Base-by-base conservation (phyloP, 306 rosid genomes). In the Medicago ruthenica region DNA sequence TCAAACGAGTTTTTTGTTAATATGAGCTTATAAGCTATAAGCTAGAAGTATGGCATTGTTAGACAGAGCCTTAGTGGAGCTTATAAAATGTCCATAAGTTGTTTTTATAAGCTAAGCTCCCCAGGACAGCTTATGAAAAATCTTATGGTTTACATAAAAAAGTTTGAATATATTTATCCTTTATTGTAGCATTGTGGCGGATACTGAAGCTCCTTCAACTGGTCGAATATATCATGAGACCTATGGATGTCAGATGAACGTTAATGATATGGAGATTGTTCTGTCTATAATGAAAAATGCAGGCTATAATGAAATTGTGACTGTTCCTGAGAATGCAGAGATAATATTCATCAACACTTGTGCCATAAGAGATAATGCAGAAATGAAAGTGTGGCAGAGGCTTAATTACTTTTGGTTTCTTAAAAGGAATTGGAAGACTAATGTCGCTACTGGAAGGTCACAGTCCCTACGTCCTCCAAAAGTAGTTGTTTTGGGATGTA, bases 351-450 rank as follows among this genome's bases (percentile, higher is more conserved):
- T 95, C 77, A 95, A 95, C 74, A 96, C 99, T 6, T 96, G 99
- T 76, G 98, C 99, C 27, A 96, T 96, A 61, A 90, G 99, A 86
- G 99, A 96, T 59, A 96, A 96, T 79, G 99, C 99, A 0, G 99
- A 95, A 50, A 97, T 90, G 85, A 92, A 91, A 83, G 99, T 95
- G 55, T 92, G 99, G 99, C 98, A 96, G 80, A 88, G 98, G 85
- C 99, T 96, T 81, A 92, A 96, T 79, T 96, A 96, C 84, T 90
- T 96, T 85, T 96, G 99, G 99, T 96, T 96, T 88, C 97, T 96
- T 31, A 92, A 96, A 85, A 86, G 97, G 83, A 86, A 95, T 1
- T 92, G 99, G 99, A 95, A 95, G 89, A 85, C 80, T 18, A 95
- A 95, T 79, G 87, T 89, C 62, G 89, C 91, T 21, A 84, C 21